Evolutionary conservation across 2,329 filamentous ascomycete species (phyloP), one percentile per base, ranked within the genome.

Genomic region (Atkinsonella texensis): DNA sequence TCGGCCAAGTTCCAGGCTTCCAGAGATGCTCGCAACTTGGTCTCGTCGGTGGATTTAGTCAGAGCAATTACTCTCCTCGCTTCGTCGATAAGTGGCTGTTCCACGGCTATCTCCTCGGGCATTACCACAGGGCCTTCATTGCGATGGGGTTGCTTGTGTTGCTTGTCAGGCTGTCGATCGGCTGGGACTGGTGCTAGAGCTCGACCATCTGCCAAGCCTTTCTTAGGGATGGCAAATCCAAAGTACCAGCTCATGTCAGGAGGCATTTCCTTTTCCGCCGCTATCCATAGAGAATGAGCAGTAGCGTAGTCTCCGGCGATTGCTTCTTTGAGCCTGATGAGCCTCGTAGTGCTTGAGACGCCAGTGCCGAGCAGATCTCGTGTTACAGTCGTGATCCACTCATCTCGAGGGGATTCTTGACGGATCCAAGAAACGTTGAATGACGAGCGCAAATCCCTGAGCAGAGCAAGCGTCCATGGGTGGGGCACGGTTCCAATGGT

Each of bases 401-500:
- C 70, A 65, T 98, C 89, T 28, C 90, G 87, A 32, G 75, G 69
- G 0, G 85, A 83, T 51, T 84, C 71, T 53, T 83, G 76, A 45
- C 84, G 79, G 55, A 90, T 78, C 71, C 81, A 85, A 8, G 73
- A 66, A 1, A 84, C 68, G 46, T 84, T 83, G 47, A 87, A 71
- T 1, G 75, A 70, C 2, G 80, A 74, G 41, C 79, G 74, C 53
- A 81, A 76, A 56, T 81, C 76, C 53, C 81, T 75, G 17, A 97
- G 72, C 12, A 81, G 79, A 50, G 83, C 78, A 42, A 89, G 74
- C 1, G 90, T 96, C 72, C 89, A 95, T 0, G 93, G 93, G 64
- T 98, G 93, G 0, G 91, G 91, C 12, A 97, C 84, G 0, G 83
- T 87, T 53, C 85, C 89, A 56, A 98, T 87, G 2, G 85, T 89